Percentiles rank a stretch among this genome's conserved stretches.
These are phyloP conservation scores for Chrysosporium keratinophilum DNA, from an alignment of 2,329 filamentous ascomycete genomes.

Conservation along the genomic window DNA sequence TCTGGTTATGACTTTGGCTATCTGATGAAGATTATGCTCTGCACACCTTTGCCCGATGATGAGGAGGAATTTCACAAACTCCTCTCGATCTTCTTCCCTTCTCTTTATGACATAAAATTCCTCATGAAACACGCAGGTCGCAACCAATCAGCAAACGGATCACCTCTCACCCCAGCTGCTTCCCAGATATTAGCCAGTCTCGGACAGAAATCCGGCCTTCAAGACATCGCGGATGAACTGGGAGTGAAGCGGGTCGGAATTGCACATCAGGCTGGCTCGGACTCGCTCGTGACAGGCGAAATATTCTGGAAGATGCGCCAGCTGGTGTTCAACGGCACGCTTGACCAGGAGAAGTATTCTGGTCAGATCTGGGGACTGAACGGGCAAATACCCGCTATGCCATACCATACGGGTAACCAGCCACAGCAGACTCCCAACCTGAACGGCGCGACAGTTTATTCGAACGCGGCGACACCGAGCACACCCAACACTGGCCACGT, in stretches of 20 bases:
- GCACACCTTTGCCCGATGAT: slow-evolving; percentile 72
- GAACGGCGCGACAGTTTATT: slow-evolving; percentile 45
- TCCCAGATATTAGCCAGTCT: slow-evolving; percentile 71
- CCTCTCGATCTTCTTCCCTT: slow-evolving; percentile 87
- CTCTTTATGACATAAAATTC: slow-evolving; percentile 92
- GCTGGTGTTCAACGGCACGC: slow-evolving; percentile 72
- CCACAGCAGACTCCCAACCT: slow-evolving; percentile 44
- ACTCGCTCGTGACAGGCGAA: slow-evolving; percentile 83
- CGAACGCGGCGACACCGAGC: slow-evolving; percentile 48
- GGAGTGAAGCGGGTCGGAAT: slow-evolving; percentile 80
- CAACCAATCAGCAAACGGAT: slow-evolving; percentile 54
- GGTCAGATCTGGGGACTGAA: slow-evolving; percentile 92
- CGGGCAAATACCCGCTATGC: slow-evolving; percentile 51
- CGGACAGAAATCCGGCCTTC: slow-evolving; percentile 81
- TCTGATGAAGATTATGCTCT: slow-evolving; percentile 83
- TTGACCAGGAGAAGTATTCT: slow-evolving; percentile 66
- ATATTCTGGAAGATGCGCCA: slow-evolving; percentile 91
- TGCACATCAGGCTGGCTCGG: slow-evolving; percentile 85
- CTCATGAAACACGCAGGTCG: slow-evolving; percentile 81
- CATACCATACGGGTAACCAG: slow-evolving; percentile 31
- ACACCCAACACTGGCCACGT: slow-evolving; percentile 54
- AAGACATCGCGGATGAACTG: slow-evolving; percentile 86
- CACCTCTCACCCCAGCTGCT: slow-evolving; percentile 53
- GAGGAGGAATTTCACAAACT: slow-evolving; percentile 81
- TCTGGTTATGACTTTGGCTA: slow-evolving; percentile 98